Conservation (phyloP, 257 asterid genomes). For the Sherardia arvensis region DNA sequence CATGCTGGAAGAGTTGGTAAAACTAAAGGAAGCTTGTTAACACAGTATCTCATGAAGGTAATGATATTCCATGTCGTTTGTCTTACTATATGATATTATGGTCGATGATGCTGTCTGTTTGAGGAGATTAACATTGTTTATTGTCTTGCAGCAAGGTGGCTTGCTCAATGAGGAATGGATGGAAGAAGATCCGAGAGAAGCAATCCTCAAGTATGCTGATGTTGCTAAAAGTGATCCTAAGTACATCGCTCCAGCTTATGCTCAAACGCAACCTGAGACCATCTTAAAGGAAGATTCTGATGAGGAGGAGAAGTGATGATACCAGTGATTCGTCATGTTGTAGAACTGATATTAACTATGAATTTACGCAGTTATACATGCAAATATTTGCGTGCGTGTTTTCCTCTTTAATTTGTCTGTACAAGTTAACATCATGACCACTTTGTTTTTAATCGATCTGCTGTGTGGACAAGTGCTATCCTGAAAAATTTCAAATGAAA, state of each 20-base stretch:
- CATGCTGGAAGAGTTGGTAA: constrained; percentile 93
- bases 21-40: constrained; percentile 83
- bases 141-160: constrained; percentile 85
- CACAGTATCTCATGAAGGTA: constrained; percentile 95
- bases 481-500: too few relatives aligned
- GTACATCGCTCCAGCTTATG: constrained; percentile 83
- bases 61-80: constrained; percentile 7
- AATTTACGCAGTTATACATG: background rate
- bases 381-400: background rate
- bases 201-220: constrained; percentile 87
- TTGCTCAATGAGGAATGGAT: constrained; percentile 89
- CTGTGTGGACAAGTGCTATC: too few relatives aligned
- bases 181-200: constrained; percentile 99
- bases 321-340: background rate
- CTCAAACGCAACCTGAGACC: constrained; percentile 81
- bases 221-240: constrained; percentile 84
- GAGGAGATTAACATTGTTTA: background rate
- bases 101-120: background rate
- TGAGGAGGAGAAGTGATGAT: constrained; percentile 59
- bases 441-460: too few relatives aligned
- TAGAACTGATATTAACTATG: background rate
- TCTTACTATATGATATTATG: background rate
- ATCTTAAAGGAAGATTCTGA: constrained; percentile 74
- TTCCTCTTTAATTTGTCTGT: too few relatives aligned
- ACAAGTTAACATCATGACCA: too few relatives aligned